Conservation (phyloP, 306 rosid species). For the Rosa chinensis region DNA sequence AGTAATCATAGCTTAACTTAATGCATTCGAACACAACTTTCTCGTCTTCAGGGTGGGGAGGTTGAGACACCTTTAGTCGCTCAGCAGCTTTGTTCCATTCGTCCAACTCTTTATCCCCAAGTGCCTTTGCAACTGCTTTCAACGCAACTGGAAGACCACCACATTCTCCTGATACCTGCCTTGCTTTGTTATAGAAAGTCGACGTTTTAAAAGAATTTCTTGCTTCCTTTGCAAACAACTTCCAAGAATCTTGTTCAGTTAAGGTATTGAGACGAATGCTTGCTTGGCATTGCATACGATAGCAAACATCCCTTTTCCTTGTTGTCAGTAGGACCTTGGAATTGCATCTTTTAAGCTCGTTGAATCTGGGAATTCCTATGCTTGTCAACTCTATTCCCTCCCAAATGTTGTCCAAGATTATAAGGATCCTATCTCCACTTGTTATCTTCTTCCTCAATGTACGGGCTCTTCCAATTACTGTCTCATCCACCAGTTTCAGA, state of each 20-base stretch:
- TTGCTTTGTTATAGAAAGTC: background rate
- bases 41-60: background rate
- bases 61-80: too few species aligned
- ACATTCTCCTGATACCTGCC: background rate
- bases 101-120: background rate
- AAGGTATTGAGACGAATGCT: too few species aligned
- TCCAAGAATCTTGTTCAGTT: background rate
- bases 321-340: background rate
- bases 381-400: too few species aligned
- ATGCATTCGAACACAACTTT: background rate
- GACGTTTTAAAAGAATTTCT: too few species aligned
- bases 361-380: background rate
- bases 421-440: background rate
- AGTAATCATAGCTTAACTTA: background rate
- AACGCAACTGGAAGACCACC: background rate
- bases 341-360: background rate
- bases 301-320: background rate
- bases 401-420: background rate
- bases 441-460: too few species aligned
- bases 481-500: too few species aligned
- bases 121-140: background rate
- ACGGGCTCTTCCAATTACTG: too few species aligned
- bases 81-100: background rate
- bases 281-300: background rate
- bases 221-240: background rate